Conservation (phyloP, 169 alveolate species). For the Eimeria necatrix region DNA sequence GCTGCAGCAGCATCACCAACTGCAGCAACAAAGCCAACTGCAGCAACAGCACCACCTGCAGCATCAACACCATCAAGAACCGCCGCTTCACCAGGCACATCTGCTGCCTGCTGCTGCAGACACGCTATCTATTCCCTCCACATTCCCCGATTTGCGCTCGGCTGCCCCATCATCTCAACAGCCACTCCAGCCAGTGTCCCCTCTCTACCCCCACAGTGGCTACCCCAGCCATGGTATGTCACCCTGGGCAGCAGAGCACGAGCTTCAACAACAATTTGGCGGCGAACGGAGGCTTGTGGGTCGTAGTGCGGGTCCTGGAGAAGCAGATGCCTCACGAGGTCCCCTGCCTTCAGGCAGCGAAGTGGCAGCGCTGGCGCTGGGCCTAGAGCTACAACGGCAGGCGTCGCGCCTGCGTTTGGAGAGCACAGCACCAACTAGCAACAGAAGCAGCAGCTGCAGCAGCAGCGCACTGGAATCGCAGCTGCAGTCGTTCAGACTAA, state of each 20-base stretch:
- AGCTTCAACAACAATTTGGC: not conserved
- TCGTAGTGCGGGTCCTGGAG: not conserved
- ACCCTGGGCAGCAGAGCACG: conserved; percentile 6
- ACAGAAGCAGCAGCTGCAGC: not conserved
- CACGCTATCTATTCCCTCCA: too few species aligned
- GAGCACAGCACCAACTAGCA: not conserved
- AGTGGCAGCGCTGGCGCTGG: conserved; percentile 4
- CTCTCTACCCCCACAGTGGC: not conserved
- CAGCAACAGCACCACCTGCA: not conserved
- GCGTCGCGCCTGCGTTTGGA: not conserved
- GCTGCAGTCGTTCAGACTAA: not conserved
- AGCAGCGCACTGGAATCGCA: not conserved
- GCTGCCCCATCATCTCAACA: not conserved
- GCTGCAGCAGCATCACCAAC: not conserved
- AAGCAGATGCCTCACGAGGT: not conserved
- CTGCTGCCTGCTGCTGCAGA: not conserved
- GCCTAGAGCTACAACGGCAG: not conserved
- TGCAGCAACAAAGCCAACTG: not conserved
- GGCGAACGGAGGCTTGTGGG: not conserved
- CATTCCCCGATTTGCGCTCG: too few species aligned
- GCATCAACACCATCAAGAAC: not conserved
- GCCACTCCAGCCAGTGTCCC: not conserved
- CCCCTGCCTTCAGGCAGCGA: conserved; percentile 19
- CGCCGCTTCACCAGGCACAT: not conserved
- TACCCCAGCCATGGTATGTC: not conserved